phyloP scores from a whole-genome alignment of 2,329 filamentous ascomycete species.

The Diaporthe ilicicola region DNA sequence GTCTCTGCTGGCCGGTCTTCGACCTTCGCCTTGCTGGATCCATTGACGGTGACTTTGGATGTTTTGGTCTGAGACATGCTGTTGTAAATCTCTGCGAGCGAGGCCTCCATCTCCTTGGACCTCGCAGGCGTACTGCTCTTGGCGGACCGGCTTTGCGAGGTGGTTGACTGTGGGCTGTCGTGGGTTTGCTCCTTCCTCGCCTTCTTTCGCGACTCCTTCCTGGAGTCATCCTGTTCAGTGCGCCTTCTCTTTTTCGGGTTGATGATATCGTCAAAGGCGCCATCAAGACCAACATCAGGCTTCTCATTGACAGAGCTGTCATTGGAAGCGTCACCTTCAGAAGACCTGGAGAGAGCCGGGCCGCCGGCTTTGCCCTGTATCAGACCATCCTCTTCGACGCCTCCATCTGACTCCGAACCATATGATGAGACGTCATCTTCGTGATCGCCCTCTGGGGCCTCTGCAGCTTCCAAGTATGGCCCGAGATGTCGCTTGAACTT shows the following conservation, averaged over 20 bases:
- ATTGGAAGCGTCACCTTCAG: not conserved
- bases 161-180: not conserved
- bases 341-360: not conserved
- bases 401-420: not conserved
- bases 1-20: not conserved
- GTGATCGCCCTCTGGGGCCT: not conserved
- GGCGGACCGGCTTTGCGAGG: not conserved
- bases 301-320: not conserved
- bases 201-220: constrained; percentile 22
- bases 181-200: constrained; percentile 23
- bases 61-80: constrained; percentile 27
- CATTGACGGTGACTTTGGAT: not conserved
- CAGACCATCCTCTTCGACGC: not conserved
- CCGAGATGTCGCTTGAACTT: constrained; percentile 37
- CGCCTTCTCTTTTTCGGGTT: constrained; percentile 24
- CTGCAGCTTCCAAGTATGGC: constrained; percentile 29
- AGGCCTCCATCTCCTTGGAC: not conserved
- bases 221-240: not conserved
- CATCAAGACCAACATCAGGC: constrained; percentile 3
- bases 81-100: not conserved
- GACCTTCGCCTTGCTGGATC: not conserved
- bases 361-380: not conserved
- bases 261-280: constrained; percentile 20
- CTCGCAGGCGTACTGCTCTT: not conserved
- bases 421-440: not conserved